phyloP scores from a whole-genome alignment of 2,329 filamentous ascomycete genomes.

The Immersiporthe knoxdaviesiana region DNA sequence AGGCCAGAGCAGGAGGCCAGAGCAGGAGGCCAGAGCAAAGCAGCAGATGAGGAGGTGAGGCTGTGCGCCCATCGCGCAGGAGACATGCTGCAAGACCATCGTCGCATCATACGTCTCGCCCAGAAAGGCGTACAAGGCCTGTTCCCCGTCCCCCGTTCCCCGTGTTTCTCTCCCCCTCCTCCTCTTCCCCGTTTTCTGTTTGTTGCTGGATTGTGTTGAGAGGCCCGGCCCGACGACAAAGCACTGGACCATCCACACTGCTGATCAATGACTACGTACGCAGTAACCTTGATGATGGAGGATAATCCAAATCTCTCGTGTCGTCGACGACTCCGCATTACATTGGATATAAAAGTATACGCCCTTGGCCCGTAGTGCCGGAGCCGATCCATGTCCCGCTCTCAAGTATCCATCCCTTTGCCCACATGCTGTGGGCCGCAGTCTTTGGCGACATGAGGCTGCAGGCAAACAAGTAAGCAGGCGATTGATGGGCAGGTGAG shows the following conservation, averaged over 20 bases:
- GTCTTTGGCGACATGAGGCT: neutral
- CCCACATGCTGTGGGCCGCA: neutral
- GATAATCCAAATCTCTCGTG: neutral
- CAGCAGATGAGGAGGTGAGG: constrained; percentile 10
- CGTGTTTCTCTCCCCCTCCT: neutral
- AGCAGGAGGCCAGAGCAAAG: constrained; percentile 14
- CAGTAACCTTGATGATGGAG: neutral
- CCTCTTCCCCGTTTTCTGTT: constrained; percentile 6
- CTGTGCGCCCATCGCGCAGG: constrained; percentile 24
- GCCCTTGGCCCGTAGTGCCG: neutral
- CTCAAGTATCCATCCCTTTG: neutral
- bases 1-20: constrained; percentile 6
- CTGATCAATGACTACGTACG: constrained; percentile 1
- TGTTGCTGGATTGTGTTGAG: constrained; percentile 1
- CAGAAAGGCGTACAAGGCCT: constrained; percentile 2
- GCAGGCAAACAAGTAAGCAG: neutral
- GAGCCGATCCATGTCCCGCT: neutral
- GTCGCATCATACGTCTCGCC: constrained; percentile 11
- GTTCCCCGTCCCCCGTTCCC: too few relatives aligned
- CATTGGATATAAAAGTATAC: neutral
- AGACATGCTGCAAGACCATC: constrained; percentile 7
- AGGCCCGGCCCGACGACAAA: neutral
- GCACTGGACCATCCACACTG: neutral
- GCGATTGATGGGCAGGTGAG: neutral
- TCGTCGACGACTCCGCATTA: neutral